Evolutionary conservation across 2,329 filamentous ascomycete genomes (phyloP), one percentile per base, ranked within the genome.

Genomic region (Fusarium agapanthi): DNA sequence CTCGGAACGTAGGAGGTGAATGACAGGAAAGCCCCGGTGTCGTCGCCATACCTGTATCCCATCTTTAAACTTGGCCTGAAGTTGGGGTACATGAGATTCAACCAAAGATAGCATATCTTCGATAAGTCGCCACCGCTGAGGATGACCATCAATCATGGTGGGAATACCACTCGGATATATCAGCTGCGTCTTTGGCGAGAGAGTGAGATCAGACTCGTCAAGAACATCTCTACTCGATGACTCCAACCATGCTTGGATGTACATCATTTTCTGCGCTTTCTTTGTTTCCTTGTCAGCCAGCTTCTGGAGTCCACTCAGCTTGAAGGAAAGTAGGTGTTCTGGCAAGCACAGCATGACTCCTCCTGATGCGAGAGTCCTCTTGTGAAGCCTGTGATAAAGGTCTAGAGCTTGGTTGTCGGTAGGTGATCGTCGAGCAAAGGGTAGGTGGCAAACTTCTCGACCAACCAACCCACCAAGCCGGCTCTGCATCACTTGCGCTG

Each of bases 251-350:
- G 77, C 65, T 34, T 91, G 88, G 0, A 84, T 83, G 0, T 79
- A 76, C 5, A 91, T 80, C 84, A 92, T 88, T 3, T 72, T 74
- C 0, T 72, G 76, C 0, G 87, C 86, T 38, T 86, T 80, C 0
- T 77, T 58, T 1, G 83, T 60, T 6, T 83, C 79, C 4, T 79
- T 78, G 51, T 91, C 87, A 0, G 85, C 84, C 1, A 92, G 76
- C 5, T 85, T 84, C 70, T 92, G 89, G 0, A 89, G 72, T 0
- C 89, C 89, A 53, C 88, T 90, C 4, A 92, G 80, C 68, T 86
- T 88, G 78, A 91, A 91, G 0, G 91, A 92, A 1, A 93, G 79
- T 0, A 90, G 81, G 66, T 92, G 88, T 60, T 92, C 91, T 0
- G 91, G 91, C 1, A 90, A 83, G 0, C 86, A 84, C 0, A 93